These are phyloP conservation scores for Medicago lupulina DNA, from an alignment of 306 rosid species.

Conservation along the genomic window DNA sequence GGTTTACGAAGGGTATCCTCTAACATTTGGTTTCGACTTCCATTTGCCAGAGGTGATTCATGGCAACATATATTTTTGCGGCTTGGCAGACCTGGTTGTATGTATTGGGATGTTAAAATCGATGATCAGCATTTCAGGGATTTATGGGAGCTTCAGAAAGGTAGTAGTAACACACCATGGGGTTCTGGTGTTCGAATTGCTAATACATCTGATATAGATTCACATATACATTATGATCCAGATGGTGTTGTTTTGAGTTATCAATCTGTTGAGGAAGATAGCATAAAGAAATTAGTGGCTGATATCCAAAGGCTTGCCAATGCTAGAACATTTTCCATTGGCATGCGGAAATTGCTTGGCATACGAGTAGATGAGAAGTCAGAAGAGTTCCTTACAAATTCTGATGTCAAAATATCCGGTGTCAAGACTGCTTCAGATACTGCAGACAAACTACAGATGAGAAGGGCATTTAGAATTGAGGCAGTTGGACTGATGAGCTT, in stretches of 20 bases:
- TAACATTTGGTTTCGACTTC: conserved; percentile 96
- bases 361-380: conserved; percentile 77
- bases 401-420: conserved; percentile 68
- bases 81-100: conserved; percentile 97
- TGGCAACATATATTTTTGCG: conserved; percentile 96
- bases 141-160: conserved; percentile 99
- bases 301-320: conserved; percentile 93
- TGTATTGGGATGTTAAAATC: conserved; percentile 98
- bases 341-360: conserved; percentile 95
- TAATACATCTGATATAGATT: conserved; percentile 92
- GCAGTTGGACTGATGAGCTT: conserved; percentile 97
- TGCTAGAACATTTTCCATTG: conserved; percentile 95
- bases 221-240: conserved; percentile 93
- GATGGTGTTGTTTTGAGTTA: conserved; percentile 97
- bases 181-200: conserved; percentile 97
- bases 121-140: conserved; percentile 95
- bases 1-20: conserved; percentile 84
- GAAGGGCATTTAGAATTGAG: conserved; percentile 92
- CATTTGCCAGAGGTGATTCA: conserved; percentile 85
- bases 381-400: conserved; percentile 66
- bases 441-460: conserved; percentile 85
- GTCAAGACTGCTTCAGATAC: conserved; percentile 64
- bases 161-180: conserved; percentile 81
- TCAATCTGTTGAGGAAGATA: conserved; percentile 88
- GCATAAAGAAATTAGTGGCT: conserved; percentile 89